Conservation (phyloP, 768 basidiomycete genomes). For the Leccinum obscurum region DNA sequence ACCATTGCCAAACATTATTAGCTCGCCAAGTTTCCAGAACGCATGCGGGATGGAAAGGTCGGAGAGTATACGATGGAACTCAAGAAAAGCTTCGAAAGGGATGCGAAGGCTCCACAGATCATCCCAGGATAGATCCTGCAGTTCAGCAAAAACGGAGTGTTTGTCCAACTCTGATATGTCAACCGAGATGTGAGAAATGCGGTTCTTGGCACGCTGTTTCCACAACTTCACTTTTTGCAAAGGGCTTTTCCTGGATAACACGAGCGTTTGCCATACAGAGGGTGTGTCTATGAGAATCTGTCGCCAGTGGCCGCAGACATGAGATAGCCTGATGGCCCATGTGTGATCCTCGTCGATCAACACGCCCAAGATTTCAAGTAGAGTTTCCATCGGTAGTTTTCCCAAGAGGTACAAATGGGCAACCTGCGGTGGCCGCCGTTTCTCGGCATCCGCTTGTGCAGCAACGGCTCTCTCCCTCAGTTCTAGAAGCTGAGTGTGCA, state of each 20-base stretch:
- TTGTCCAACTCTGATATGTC: constrained; percentile 18
- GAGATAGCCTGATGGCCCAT: constrained; percentile 48
- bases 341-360: constrained; percentile 44
- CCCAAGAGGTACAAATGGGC: constrained; percentile 48
- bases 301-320: constrained; percentile 68
- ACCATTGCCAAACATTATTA: constrained; percentile 20
- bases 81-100: constrained; percentile 7
- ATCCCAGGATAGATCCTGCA: constrained; percentile 29
- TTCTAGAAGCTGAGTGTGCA: constrained; percentile 45
- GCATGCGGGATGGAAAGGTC: constrained; percentile 30
- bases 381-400: constrained; percentile 68
- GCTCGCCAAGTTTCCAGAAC: constrained; percentile 38
- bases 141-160: constrained; percentile 14
- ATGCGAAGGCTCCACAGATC: constrained; percentile 24
- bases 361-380: constrained; percentile 52
- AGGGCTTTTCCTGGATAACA: constrained; percentile 49
- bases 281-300: constrained; percentile 50
- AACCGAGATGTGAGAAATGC: constrained; percentile 38
- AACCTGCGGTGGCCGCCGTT: constrained; percentile 27
- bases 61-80: constrained; percentile 31
- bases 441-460: constrained; percentile 18
- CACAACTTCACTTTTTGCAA: constrained; percentile 55
- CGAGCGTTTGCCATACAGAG: constrained; percentile 59
- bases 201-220: constrained; percentile 54
- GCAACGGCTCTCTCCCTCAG: constrained; percentile 43